Evolutionary conservation across 495 filamentous ascomycete species (phyloP).

Genomic region (Achaetomiella virescens): DNA sequence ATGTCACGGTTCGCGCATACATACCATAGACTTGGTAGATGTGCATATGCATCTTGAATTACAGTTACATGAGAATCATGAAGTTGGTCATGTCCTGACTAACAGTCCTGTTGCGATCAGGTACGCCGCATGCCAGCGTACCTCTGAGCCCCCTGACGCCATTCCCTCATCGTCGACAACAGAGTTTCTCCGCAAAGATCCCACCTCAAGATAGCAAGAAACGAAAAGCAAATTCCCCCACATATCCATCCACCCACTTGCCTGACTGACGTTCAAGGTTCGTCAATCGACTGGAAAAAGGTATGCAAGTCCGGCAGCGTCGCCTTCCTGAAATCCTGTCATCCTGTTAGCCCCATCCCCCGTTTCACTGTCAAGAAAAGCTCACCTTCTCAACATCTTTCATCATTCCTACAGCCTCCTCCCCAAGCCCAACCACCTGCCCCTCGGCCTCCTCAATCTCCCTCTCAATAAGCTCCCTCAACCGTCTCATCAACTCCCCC

Average conservation of each 20-base stretch:
- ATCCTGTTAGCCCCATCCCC: not conserved
- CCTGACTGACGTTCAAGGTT: conserved; percentile 2
- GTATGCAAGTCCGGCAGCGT: conserved; percentile 16
- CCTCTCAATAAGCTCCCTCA: conserved; percentile 10
- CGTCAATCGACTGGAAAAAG: conserved; percentile 21
- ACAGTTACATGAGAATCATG: not conserved
- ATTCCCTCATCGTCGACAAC: not conserved
- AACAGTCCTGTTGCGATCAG: not conserved
- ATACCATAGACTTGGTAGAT: conserved; percentile 4
- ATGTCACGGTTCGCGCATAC: not conserved
- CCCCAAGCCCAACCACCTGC: conserved; percentile 10
- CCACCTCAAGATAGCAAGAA: not conserved
- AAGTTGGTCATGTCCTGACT: not conserved
- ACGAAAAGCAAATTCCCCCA: not conserved
- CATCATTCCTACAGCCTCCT: conserved; percentile 10
- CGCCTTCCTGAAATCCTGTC: conserved; percentile 18
- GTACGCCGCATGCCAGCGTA: not conserved
- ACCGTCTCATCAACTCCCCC: conserved; percentile 7
- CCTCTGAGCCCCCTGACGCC: too few species aligned
- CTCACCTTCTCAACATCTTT: conserved; percentile 23
- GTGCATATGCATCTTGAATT: not conserved
- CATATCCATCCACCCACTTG: not conserved
- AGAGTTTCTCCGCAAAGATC: not conserved
- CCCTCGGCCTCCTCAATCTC: conserved; percentile 15
- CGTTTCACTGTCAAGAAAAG: not conserved